Conservation (phyloP, 1,284 basidiomycete genomes). For the Apiotrichum gracile region DNA sequence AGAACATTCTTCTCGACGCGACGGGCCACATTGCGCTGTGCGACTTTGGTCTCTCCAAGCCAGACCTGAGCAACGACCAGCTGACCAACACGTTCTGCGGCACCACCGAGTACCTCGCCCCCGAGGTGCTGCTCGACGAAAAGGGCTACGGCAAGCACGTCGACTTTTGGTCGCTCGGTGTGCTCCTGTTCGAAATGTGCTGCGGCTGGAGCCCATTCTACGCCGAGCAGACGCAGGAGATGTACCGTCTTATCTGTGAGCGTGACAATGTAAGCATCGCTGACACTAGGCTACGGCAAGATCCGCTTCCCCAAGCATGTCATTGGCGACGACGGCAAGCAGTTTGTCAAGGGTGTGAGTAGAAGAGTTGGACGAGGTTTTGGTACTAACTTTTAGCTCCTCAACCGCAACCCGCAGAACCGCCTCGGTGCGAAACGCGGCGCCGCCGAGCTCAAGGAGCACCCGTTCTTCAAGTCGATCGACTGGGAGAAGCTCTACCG, state of each 20-base stretch:
- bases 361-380: too few relatives aligned
- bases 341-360: slow-evolving; percentile 83
- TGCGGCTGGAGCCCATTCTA: slow-evolving; percentile 99
- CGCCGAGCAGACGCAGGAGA: slow-evolving; percentile 98
- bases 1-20: slow-evolving; percentile 93
- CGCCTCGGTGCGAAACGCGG: slow-evolving; percentile 87
- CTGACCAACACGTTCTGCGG: slow-evolving; percentile 97
- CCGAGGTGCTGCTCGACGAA: slow-evolving; percentile 97
- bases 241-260: slow-evolving; percentile 93
- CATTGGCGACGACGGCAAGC: slow-evolving; percentile 96
- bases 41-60: slow-evolving; percentile 95
- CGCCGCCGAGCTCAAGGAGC: slow-evolving; percentile 90
- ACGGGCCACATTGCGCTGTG: slow-evolving; percentile 95
- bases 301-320: slow-evolving; percentile 93
- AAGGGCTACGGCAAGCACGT: slow-evolving; percentile 98
- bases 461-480: slow-evolving; percentile 88
- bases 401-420: slow-evolving; percentile 96
- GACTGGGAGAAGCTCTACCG: slow-evolving; percentile 80
- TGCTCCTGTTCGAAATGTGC: slow-evolving; percentile 93
- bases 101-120: slow-evolving; percentile 94
- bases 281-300: slow-evolving; percentile 60
- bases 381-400: slow-evolving; percentile 55
- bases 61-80: slow-evolving; percentile 86
- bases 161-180: slow-evolving; percentile 96
- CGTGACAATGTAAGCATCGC: not conserved